These are phyloP conservation scores for Yamadazyma mexicana DNA, from an alignment of 1,139 yeast genomes.

Conservation along the genomic window DNA sequence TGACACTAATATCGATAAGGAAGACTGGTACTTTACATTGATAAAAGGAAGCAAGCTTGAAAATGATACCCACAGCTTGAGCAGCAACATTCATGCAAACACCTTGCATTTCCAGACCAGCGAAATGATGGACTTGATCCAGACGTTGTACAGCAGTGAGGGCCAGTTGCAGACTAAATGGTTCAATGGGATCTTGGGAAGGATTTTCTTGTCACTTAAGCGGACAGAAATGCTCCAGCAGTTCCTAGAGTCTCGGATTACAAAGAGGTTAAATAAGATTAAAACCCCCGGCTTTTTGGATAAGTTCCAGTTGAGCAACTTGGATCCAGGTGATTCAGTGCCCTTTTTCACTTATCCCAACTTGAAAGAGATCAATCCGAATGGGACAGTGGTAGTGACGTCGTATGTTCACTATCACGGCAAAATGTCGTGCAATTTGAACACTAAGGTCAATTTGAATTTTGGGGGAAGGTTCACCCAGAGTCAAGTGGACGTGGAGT, in stretches of 20 bases:
- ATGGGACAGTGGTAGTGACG: constrained; percentile 70
- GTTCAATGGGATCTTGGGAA: constrained; percentile 84
- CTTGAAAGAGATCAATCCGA: constrained; percentile 70
- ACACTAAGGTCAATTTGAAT: constrained; percentile 75
- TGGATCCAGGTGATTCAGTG: constrained; percentile 77
- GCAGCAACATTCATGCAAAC: constrained; percentile 56
- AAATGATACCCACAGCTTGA: constrained; percentile 19
- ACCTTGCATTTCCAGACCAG: constrained; percentile 71
- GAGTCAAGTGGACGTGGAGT: constrained; percentile 72
- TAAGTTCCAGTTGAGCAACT: constrained; percentile 69
- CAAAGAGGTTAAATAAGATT: constrained; percentile 72
- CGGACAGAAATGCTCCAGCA: constrained; percentile 65
- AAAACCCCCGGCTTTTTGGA: constrained; percentile 87
- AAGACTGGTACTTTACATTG: constrained; percentile 87
- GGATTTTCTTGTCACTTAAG: constrained; percentile 75
- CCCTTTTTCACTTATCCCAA: constrained; percentile 79
- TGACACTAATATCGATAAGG: constrained; percentile 78
- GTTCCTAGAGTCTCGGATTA: constrained; percentile 57
- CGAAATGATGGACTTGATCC: constrained; percentile 73
- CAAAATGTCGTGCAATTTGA: constrained; percentile 66
- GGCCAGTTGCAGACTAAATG: constrained; percentile 84
- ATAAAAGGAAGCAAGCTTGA: constrained; percentile 65
- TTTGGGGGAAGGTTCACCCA: constrained; percentile 66
- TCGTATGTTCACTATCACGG: constrained; percentile 72
- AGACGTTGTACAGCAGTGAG: constrained; percentile 75